Conservation (phyloP, 1,284 basidiomycete genomes). For the Ganoderma lingzhi region DNA sequence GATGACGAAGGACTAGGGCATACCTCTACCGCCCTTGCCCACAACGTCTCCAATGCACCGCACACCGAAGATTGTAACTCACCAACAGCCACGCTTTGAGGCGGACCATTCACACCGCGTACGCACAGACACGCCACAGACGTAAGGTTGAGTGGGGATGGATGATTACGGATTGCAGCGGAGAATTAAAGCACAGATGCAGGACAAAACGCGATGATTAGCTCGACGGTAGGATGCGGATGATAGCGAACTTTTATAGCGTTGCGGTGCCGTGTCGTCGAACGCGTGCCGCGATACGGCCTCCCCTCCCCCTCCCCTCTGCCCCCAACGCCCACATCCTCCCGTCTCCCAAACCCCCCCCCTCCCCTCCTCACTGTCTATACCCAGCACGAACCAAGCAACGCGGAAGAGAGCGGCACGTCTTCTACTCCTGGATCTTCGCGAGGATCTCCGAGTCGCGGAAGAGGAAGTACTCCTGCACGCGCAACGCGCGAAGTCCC, state of each 20-base stretch:
- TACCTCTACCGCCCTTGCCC: neutral
- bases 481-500: neutral
- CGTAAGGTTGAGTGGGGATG: constrained; percentile 14
- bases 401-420: neutral
- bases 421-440: constrained; percentile 87
- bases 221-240: constrained; percentile 38
- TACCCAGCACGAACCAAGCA: neutral
- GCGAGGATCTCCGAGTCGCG: constrained; percentile 96
- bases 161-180: constrained; percentile 12
- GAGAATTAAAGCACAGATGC: constrained; percentile 17
- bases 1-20: neutral
- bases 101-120: neutral
- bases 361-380: constrained; percentile 9
- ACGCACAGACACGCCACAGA: neutral
- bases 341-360: neutral
- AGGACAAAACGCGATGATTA: constrained; percentile 36
- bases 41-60: neutral
- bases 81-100: neutral
- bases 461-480: constrained; percentile 94
- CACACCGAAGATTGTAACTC: neutral
- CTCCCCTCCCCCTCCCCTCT: too few species aligned
- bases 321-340: neutral
- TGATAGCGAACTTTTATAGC: constrained; percentile 42
- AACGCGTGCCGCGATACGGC: neutral
- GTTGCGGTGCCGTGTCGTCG: constrained; percentile 3